These are phyloP conservation scores for Aspergillus sp. DNA, from an alignment of 2,329 filamentous ascomycete genomes.

Conservation along the genomic window DNA sequence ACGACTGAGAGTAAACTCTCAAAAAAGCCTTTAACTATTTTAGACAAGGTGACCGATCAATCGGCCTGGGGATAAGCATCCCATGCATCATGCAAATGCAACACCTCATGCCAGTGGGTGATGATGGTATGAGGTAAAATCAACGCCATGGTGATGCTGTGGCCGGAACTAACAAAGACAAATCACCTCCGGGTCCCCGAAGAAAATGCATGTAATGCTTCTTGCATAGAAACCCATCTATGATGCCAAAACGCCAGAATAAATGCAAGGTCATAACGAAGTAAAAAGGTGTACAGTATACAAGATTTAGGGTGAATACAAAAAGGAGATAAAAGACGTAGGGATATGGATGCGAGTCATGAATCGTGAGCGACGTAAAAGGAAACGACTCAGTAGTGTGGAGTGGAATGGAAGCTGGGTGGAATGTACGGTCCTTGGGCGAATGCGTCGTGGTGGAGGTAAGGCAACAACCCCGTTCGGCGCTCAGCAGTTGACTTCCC, in stretches of 20 bases:
- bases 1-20: not conserved
- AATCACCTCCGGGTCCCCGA: constrained; percentile 11
- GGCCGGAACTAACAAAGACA: constrained; percentile 1
- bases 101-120: constrained; percentile 1
- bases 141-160: constrained; percentile 19
- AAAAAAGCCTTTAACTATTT: not conserved
- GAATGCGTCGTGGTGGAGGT: constrained; percentile 46
- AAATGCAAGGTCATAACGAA: constrained; percentile 21
- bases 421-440: constrained; percentile 33
- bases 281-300: constrained; percentile 18
- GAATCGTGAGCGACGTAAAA: constrained; percentile 23
- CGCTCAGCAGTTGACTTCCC: constrained; percentile 68
- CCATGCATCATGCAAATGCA: constrained; percentile 29
- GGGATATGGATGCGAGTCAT: constrained; percentile 27
- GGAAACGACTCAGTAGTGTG: constrained; percentile 25
- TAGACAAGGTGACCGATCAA: not conserved
- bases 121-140: not conserved
- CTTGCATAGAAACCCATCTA: constrained; percentile 12
- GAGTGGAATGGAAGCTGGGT: constrained; percentile 30
- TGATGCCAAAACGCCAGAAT: constrained; percentile 21
- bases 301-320: constrained; percentile 3
- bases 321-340: constrained; percentile 14
- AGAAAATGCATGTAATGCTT: constrained; percentile 10
- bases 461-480: constrained; percentile 66
- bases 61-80: not conserved